phyloP scores from a whole-genome alignment of 2,329 filamentous ascomycete species.

The Colletotrichum scovillei region DNA sequence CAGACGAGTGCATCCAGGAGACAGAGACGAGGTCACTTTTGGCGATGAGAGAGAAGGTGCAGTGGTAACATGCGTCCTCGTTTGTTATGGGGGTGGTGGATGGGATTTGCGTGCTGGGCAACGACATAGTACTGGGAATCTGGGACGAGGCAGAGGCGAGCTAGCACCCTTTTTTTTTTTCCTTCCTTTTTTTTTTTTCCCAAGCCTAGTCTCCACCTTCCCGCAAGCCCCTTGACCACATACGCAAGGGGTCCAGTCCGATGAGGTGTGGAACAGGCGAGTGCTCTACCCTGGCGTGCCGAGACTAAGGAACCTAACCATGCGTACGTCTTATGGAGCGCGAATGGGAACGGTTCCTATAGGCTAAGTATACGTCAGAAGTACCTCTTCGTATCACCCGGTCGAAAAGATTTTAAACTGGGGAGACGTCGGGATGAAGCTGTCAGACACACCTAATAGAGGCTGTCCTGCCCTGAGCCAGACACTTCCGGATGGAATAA shows the following conservation, averaged over 20 bases:
- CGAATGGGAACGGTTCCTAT: no score
- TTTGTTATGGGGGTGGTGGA: neutral
- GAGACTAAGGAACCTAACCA: neutral
- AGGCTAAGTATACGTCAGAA: no score
- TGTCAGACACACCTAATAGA: no score
- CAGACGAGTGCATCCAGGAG: neutral
- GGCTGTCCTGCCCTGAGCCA: no score
- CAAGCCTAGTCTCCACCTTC: neutral
- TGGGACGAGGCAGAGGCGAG: neutral
- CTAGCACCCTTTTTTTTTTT: conserved; percentile 12
- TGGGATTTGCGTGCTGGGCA: conserved; percentile 7
- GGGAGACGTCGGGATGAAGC: no score
- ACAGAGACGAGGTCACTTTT: neutral
- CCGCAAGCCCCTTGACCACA: neutral
- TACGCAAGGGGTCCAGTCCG: neutral
- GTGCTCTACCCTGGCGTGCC: neutral
- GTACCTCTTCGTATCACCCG: no score
- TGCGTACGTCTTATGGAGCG: neutral
- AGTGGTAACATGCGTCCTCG: neutral
- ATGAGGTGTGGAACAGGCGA: neutral
- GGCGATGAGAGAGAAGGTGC: neutral
- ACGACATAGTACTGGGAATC: neutral
- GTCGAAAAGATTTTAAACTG: neutral
- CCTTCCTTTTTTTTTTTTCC: neutral
- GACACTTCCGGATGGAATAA: no score